phyloP scores from a whole-genome alignment of 192 early-diverging fungal species.

The Umbelopsis vinacea region DNA sequence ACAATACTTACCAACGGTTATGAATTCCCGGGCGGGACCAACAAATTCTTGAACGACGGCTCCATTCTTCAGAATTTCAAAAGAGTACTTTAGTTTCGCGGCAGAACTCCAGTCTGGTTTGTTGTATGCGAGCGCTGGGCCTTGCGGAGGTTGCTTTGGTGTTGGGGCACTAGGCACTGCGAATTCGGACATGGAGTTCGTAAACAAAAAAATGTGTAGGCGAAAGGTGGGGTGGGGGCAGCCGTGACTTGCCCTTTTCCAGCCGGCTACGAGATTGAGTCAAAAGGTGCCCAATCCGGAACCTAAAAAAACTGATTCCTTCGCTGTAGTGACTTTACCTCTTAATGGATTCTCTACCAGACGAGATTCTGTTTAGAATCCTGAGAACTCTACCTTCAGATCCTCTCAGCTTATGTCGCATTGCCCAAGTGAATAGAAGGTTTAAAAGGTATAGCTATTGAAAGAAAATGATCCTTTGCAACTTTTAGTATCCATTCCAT shows the following conservation, averaged over 20 bases:
- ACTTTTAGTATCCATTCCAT: no score
- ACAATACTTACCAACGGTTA: constrained; percentile 57
- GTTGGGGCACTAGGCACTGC: constrained; percentile 22
- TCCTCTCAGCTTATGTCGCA: constrained; percentile 3
- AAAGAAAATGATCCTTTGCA: background rate
- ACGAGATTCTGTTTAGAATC: constrained; percentile 27
- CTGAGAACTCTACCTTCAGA: constrained; percentile 7
- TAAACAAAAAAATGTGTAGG: background rate
- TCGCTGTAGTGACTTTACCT: background rate
- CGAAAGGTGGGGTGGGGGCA: no score
- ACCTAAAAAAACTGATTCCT: background rate
- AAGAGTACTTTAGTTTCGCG: constrained; percentile 51
- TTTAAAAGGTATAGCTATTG: constrained; percentile 15
- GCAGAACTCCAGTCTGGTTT: constrained; percentile 60
- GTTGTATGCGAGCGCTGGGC: constrained; percentile 58
- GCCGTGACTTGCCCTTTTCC: background rate
- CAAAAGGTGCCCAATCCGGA: constrained; percentile 4
- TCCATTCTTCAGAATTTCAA: constrained; percentile 85
- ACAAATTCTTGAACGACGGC: constrained; percentile 59
- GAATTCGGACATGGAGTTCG: constrained; percentile 22
- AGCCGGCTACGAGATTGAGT: constrained; percentile 11
- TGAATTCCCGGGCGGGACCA: constrained; percentile 54
- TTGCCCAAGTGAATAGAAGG: constrained; percentile 9
- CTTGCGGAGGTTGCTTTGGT: constrained; percentile 27
- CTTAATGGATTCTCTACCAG: constrained; percentile 26